Base-by-base conservation (phyloP, 2,329 filamentous ascomycete species). In the Colletotrichum nymphaeae region DNA sequence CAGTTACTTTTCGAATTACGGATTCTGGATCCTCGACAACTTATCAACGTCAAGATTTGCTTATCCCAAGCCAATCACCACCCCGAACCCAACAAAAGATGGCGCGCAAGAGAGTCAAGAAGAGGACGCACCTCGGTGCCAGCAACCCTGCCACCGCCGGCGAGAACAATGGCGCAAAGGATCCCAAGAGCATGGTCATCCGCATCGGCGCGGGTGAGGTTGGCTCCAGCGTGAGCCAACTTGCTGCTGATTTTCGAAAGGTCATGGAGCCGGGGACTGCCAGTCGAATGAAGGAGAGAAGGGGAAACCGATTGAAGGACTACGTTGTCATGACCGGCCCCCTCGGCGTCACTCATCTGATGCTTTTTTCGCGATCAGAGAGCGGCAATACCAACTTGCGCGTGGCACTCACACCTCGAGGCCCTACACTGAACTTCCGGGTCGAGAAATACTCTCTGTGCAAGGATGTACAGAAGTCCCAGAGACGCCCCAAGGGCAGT, bases 231-330 rank as follows among this genome's bases (percentile, higher is more conserved):
- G 90, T 99, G 78, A 96, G 93, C 81, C 95, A 98, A 84, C 87
- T 99, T 78, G 95, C 96, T 26, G 92, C 93, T 78, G 97, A 99
- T 85, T 94, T 98, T 72, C 92, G 97, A 78, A 89, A 89, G 68
- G 96, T 98, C 86, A 97, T 99, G 95, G 95, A 98, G 84, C 97
- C 97, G 1, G 94, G 95, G 67, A 99, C 97, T 4, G 97, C 97
- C 4, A 93, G 92, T 74, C 90, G 96, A 72, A 83, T 99, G 77
- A 97, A 95, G 86, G 96, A 98, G 86, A 90, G 97, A 76, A 92
- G 93, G 84, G 93, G 92, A 52, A 98, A 99, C 85, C 92, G 93
- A 80, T 85, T 98, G 76, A 92, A 93, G 80, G 97, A 99, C 85
- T 99, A 98, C 83, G 93, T 95, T 42, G 93, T 94, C 75, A 99